phyloP scores from a whole-genome alignment of 2,329 filamentous ascomycete species.

The Sordariomycetes sp. region DNA sequence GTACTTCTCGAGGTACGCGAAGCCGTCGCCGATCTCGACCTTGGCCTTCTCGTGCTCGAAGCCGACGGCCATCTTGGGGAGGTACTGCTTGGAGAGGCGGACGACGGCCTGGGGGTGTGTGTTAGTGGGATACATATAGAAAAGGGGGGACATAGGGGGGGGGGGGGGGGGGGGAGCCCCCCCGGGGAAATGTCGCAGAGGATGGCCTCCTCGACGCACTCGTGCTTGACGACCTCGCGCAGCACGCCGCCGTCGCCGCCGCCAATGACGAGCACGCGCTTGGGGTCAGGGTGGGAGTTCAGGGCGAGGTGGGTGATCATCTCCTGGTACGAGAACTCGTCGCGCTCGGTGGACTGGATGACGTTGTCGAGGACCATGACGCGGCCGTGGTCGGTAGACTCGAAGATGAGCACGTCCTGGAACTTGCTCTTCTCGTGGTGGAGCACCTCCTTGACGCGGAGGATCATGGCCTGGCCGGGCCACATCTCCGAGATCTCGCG shows the following conservation, averaged over 20 bases:
- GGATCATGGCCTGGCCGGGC: conserved; percentile 97
- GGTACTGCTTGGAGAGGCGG: conserved; percentile 94
- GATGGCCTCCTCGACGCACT: conserved; percentile 86
- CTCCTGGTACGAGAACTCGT: conserved; percentile 99
- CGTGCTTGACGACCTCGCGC: conserved; percentile 98
- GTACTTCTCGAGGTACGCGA: conserved; percentile 95
- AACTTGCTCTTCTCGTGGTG: conserved; percentile 99
- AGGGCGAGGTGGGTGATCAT: conserved; percentile 99
- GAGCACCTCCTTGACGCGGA: conserved; percentile 93
- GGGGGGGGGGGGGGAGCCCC: conserved; percentile 21
- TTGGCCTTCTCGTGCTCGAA: conserved; percentile 91
- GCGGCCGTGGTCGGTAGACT: conserved; percentile 92
- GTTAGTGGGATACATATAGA: conserved; percentile 1
- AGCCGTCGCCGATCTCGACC: conserved; percentile 89
- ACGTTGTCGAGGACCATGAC: conserved; percentile 97
- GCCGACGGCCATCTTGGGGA: conserved; percentile 84
- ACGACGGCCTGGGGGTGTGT: conserved; percentile 63
- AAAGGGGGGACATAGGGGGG: conserved; percentile 1
- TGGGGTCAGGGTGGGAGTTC: conserved; percentile 96
- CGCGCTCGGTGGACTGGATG: conserved; percentile 95
- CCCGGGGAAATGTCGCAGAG: conserved; percentile 98
- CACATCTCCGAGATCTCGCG: conserved; percentile 98
- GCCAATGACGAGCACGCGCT: conserved; percentile 96
- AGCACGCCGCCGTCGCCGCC: conserved; percentile 96
- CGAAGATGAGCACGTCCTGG: conserved; percentile 97